Percentiles rank a stretch among this genome's conserved stretches.
Conservation (phyloP, 176 grass and related monocot genomes). For the Avena atlantica region DNA sequence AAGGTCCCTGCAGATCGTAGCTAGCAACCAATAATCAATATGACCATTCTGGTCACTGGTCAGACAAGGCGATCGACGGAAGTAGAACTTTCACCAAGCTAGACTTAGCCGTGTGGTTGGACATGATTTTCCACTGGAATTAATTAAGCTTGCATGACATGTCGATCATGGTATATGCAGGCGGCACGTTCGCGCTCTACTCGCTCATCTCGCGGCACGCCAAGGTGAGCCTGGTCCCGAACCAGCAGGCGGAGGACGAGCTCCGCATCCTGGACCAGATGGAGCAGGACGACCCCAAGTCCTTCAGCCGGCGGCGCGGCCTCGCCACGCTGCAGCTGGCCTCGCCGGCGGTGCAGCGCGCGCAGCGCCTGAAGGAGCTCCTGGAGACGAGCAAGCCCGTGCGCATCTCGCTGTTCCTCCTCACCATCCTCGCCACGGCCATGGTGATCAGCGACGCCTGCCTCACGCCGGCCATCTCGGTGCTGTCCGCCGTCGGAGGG, state of each 20-base stretch:
- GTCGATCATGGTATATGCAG: neutral
- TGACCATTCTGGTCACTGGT: neutral
- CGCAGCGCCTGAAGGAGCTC: slow-evolving; percentile 54
- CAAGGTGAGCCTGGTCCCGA: slow-evolving; percentile 70
- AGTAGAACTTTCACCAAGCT: neutral
- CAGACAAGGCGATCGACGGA: neutral
- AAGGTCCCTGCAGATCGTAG: neutral
- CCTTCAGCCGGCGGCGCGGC: slow-evolving; percentile 7
- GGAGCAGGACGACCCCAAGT: neutral
- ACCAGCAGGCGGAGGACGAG: slow-evolving; percentile 66
- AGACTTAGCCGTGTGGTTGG: neutral
- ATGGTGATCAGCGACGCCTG: slow-evolving; percentile 88
- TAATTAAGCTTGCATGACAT: neutral
- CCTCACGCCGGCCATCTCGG: slow-evolving; percentile 81
- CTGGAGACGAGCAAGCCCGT: slow-evolving; percentile 56
- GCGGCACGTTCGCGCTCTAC: slow-evolving; percentile 77
- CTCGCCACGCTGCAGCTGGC: slow-evolving; percentile 37
- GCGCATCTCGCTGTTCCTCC: slow-evolving; percentile 52
- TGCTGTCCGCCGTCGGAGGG: slow-evolving; percentile 53
- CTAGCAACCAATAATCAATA: too few species aligned
- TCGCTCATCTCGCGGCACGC: slow-evolving; percentile 74
- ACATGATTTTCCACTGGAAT: neutral
- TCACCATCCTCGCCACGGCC: slow-evolving; percentile 69
- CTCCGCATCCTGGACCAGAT: neutral
- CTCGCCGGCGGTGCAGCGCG: slow-evolving; percentile 42